Percentiles rank a stretch among this genome's conserved stretches.
These are phyloP conservation scores for Gymnopus androsaceus DNA, from an alignment of 1,284 basidiomycete species.

Conservation along the genomic window DNA sequence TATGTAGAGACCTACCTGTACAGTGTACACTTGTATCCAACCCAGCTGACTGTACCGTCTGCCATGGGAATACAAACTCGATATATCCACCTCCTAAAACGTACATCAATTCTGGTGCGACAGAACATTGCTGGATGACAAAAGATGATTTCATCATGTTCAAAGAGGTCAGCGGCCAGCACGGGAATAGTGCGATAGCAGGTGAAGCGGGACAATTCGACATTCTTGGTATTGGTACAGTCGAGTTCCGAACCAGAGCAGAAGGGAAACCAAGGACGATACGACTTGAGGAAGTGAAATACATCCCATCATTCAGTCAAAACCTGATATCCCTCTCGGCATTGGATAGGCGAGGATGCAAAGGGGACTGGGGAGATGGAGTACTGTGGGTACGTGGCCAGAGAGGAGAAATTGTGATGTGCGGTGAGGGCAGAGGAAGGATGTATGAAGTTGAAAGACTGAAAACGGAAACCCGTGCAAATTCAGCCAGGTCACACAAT, in stretches of 20 bases:
- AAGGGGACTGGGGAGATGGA: neutral
- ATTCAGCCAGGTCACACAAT: slow-evolving; percentile 3
- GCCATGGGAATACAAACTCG: neutral
- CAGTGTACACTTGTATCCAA: neutral
- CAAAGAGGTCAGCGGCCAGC: neutral
- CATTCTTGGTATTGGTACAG: neutral
- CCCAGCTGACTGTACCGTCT: neutral
- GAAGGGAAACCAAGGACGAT: neutral
- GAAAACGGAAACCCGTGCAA: rapidly evolving
- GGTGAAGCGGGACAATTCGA: neutral
- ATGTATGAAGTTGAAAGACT: neutral
- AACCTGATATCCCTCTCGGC: slow-evolving; percentile 3
- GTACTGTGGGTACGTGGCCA: neutral
- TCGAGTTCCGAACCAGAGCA: neutral
- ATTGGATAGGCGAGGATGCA: neutral
- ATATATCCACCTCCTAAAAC: neutral
- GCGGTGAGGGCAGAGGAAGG: neutral
- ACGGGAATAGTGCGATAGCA: neutral
- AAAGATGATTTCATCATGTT: neutral
- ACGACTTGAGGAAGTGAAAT: neutral
- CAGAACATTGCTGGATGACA: slow-evolving; percentile 9
- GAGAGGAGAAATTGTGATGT: neutral
- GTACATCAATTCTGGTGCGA: slow-evolving; percentile 14
- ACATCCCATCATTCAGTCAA: neutral
- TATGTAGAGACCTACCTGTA: neutral